Base-by-base conservation (phyloP, 139 green algal genomes). In the Klebsormidium nitens region DNA sequence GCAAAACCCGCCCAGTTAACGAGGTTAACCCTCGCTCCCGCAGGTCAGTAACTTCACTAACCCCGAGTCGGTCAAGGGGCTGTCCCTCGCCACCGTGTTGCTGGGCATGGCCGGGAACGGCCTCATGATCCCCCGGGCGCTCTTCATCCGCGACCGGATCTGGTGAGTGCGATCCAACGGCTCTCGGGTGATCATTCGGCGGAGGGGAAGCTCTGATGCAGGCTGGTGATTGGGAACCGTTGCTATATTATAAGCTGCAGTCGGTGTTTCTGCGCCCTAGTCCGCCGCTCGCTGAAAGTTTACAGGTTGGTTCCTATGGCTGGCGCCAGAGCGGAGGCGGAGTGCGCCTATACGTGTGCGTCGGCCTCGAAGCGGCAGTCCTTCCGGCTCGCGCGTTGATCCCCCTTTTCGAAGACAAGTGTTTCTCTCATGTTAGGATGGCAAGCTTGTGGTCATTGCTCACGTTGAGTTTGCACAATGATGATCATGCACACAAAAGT, bases 81-180 rank as follows among this genome's bases (percentile, higher is more conserved):
- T 84, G 23, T 82, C 74, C 5, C 1, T 74, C 1, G 6, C 70
- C 17, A 61, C 65, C 6, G 23, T 23, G 17, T 36, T 94, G 68
- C 82, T 97, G 49, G 89, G 82, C 0, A 85, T 89, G 71, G 37
- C 81, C 1, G 87, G 87, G 74, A 97, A 97, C 63, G 83, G 71
- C 14, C 81, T 94, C 32, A 96, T 95, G 87, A 79, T 96, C 34
- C 89, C 91, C 0, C 83, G 91, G 2, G 91, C 91, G 29, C 78
- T 96, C 32, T 81, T 84, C 56, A 91, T 80, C 4, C 55, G 81
- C 1, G 91, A 97, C 77, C 39, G 74, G 35, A 82, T 95, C 47
- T 97, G 91, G 91, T 76, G 2, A 64, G 11, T 29, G 17, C 36
- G 19, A 8, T 29, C 23, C 26, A 35, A 2, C 36, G 6, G 17